phyloP scores from a whole-genome alignment of 108 stramenopile genomes.

The Nitzschia sp. region DNA sequence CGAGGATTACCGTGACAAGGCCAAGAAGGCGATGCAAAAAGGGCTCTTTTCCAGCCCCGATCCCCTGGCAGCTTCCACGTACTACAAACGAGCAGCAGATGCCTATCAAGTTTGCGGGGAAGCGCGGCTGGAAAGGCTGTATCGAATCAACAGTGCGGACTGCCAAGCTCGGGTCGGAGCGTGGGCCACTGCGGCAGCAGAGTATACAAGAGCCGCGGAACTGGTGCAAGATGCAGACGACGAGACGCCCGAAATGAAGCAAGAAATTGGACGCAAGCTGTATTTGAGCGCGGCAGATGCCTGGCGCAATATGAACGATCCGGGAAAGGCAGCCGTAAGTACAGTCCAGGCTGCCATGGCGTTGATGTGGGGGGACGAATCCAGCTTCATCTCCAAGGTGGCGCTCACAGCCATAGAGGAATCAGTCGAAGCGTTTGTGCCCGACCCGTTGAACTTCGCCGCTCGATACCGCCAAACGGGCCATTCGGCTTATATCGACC shows the following conservation, averaged over 20 bases:
- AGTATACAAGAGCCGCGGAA: slow-evolving; percentile 82
- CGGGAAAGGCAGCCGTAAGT: slow-evolving; percentile 56
- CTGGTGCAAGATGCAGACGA: slow-evolving; percentile 38
- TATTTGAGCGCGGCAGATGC: slow-evolving; percentile 68
- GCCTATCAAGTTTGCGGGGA: slow-evolving; percentile 75
- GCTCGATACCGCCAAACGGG: slow-evolving; percentile 79
- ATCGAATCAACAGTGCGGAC: slow-evolving; percentile 70
- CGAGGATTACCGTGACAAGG: slow-evolving; percentile 70
- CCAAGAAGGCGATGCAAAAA: slow-evolving; percentile 78
- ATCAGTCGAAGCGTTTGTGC: slow-evolving; percentile 75
- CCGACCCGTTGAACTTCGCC: slow-evolving; percentile 78
- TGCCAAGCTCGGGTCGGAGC: slow-evolving; percentile 66
- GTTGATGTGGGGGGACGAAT: slow-evolving; percentile 46
- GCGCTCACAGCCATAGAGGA: slow-evolving; percentile 70
- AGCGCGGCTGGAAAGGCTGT: slow-evolving; percentile 65
- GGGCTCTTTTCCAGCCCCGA: slow-evolving; percentile 70
- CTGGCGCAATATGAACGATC: slow-evolving; percentile 66
- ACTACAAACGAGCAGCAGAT: slow-evolving; percentile 88
- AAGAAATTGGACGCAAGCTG: slow-evolving; percentile 60
- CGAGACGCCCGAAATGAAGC: slow-evolving; percentile 42
- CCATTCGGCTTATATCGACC: slow-evolving; percentile 52
- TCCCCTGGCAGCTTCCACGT: slow-evolving; percentile 72
- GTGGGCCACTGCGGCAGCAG: slow-evolving; percentile 73
- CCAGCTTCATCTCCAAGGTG: slow-evolving; percentile 34
- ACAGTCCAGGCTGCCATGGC: slow-evolving; percentile 65